Conservation (phyloP, 2,329 filamentous ascomycete genomes). For the Neofusicoccum sp. region DNA sequence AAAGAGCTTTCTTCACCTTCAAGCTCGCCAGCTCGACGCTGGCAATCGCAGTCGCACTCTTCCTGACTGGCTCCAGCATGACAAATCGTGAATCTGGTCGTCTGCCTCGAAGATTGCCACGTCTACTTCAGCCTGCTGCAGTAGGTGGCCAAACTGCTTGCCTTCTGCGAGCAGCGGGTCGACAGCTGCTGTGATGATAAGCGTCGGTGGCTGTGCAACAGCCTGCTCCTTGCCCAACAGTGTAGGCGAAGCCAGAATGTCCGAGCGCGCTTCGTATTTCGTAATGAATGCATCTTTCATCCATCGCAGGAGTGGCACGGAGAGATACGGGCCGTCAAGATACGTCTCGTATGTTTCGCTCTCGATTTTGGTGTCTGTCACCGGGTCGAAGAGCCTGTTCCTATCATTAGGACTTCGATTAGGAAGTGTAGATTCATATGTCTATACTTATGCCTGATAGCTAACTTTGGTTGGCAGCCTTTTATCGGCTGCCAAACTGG, state of each 20-base stretch:
- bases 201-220: not conserved
- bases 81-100: not conserved
- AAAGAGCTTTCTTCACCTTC: conserved; percentile 5
- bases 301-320: not conserved
- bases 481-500: not conserved
- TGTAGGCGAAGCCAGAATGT: not conserved
- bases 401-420: not conserved
- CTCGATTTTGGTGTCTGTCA: not conserved
- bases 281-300: conserved; percentile 8
- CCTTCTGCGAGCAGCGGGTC: not conserved
- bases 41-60: not conserved
- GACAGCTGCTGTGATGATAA: conserved; percentile 7
- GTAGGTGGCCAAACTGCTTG: conserved; percentile 1
- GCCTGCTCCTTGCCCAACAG: not conserved
- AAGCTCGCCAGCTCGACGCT: not conserved
- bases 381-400: conserved; percentile 1
- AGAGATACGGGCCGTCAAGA: conserved; percentile 1
- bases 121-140: conserved; percentile 1
- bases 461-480: not conserved
- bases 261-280: not conserved
- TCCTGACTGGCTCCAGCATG: conserved; percentile 9
- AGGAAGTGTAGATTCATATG: not conserved
- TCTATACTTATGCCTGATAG: not conserved
- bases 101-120: conserved; percentile 10
- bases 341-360: conserved; percentile 1